Base-by-base conservation (phyloP, 2,329 filamentous ascomycete species). In the Raffaelea ambrosiae region DNA sequence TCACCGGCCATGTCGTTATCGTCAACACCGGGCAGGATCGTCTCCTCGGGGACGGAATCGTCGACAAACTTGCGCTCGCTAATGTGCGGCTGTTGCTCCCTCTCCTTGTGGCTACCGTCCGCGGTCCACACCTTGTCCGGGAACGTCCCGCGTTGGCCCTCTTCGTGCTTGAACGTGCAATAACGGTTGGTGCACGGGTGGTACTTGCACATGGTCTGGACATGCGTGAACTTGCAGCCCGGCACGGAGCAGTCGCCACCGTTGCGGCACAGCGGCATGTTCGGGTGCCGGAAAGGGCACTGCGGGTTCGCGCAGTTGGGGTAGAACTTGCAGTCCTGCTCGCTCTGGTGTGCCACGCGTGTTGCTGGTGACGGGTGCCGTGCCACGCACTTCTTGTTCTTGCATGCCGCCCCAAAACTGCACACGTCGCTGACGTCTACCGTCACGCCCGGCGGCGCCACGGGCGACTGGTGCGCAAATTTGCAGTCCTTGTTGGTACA, bases 391-490 rank as follows among this genome's bases (percentile, higher is more conserved):
- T 97, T 97, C 59, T 81, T 77, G 73, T 97, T 98, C 69, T 93
- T 95, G 79, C 93, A 98, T 9, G 89, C 89, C 2, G 82, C 88
- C 19, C 89, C 91, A 58, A 86, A 97, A 18, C 77, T 77, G 70
- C 93, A 98, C 18, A 77, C 73, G 59, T 95, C 88, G 50, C 74
- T 79, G 55, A 90, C 75, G 63, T 97, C 93, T 49, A 97, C 74
- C 0, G 82, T 76, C 2, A 77, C 79, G 23, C 85, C 86, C 2
- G 84, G 83, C 3, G 88, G 85, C 29, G 91, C 90, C 2, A 86
- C 89, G 2, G 93, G 89, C 16, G 90, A 95, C 68, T 96, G 91
- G 61, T 98, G 93, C 18, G 88, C 93, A 63, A 88, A 98, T 55
- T 84, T 85, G 69, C 93, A 98, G 52, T 94, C 87, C 56, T 80